Evolutionary conservation across 2,329 filamentous ascomycete genomes (phyloP), one percentile per base, ranked within the genome.

Genomic region (Apiospora phragmitis): DNA sequence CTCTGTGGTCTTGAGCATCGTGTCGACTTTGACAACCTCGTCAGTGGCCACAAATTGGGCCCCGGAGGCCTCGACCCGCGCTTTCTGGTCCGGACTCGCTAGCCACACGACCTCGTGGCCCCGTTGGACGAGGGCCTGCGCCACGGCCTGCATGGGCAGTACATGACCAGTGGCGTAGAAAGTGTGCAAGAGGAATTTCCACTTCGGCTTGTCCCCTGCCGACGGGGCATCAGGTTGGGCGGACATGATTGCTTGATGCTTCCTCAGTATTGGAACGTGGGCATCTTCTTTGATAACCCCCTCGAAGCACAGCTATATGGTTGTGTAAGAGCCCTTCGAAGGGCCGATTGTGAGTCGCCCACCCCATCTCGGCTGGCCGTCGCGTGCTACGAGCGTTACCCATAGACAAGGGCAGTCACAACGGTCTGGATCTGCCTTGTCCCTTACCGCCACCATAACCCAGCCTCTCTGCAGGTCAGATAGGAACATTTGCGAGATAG

Each of bases 81-180:
- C 66, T 18, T 68, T n/a, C 32, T 68, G 66, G 32, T 68, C 66
- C 1, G 66, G 42, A 29, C 66, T 68, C n/a, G 66, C 45, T 6
- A 68, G 45, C 66, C 66, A 68, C 7, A 68, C 43, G 14, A 68
- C 66, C 16, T 68, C 66, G 11, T 68, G 66, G 3, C 43, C 43
- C 42, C 66, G 43, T 8, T 35, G 42, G 29, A 49, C 66, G 32
- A 68, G 66, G 6, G 42, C 66, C 18, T 68, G 66, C 43, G 66
- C 66, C 42, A 68, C 66, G 45, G 66, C 66, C 35, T 68, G 66
- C 66, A 68, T 68, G 66, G 66, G 66, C 16, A 68, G 66, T 8
- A 68, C 66, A 49, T 68, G 66, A 4, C 66, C 66, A 5, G 66
- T 68, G 29, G 66, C 66, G 21, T 68, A 68, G 29, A 68, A 68